phyloP scores from a whole-genome alignment of 2,329 filamentous ascomycete genomes.

The Zymoseptoria crescenta region DNA sequence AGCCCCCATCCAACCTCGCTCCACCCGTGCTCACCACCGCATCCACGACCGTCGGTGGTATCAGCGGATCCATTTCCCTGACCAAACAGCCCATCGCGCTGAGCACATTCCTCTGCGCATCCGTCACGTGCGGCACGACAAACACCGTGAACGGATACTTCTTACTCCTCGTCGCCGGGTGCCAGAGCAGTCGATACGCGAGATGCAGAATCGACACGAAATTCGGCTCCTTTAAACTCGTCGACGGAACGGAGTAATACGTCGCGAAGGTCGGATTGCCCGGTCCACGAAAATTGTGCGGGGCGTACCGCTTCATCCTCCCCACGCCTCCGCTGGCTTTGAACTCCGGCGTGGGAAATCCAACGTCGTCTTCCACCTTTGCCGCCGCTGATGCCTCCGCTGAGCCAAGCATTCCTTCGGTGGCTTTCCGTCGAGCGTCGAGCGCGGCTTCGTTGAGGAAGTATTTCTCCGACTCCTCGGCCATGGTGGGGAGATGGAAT shows the following conservation, averaged over 20 bases:
- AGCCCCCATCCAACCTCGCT: neutral
- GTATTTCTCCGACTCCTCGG: neutral
- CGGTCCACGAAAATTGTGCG: neutral
- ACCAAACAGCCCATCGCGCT: neutral
- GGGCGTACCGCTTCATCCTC: neutral
- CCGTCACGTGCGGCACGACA: neutral
- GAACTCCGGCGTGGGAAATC: neutral
- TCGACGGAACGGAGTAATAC: neutral
- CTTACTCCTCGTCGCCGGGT: neutral
- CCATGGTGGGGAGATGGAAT: neutral
- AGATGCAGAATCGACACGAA: neutral
- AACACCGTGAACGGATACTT: neutral
- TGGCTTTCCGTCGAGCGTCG: neutral
- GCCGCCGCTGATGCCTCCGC: neutral
- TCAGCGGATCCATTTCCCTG: neutral
- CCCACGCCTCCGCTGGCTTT: neutral
- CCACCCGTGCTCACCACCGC: neutral
- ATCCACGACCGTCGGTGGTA: neutral
- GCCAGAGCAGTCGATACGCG: neutral
- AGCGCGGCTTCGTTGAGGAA: neutral
- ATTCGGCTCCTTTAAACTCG: neutral
- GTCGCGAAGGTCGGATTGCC: neutral
- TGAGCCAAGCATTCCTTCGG: neutral
- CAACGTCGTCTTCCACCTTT: neutral
- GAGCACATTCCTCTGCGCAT: neutral